Conservation (phyloP, 106 monocot species). For the Allium sativum region DNA sequence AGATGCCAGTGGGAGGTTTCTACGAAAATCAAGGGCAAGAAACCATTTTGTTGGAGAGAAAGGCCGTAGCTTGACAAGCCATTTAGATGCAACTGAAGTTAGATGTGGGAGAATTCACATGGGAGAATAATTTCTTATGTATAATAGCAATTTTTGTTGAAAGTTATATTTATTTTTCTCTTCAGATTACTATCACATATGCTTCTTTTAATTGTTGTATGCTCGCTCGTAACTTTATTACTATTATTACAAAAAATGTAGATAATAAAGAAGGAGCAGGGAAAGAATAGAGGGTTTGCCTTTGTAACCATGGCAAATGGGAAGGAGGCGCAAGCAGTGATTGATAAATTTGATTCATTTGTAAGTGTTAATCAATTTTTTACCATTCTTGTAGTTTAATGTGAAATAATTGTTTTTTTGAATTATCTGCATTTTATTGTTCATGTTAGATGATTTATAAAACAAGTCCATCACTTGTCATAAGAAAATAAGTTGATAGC, state of each 20-base stretch:
- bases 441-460: neutral
- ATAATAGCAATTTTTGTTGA: neutral
- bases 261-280: constrained; percentile 38
- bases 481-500: too few relatives aligned
- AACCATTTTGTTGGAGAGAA: too few relatives aligned
- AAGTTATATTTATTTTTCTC: neutral
- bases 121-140: neutral
- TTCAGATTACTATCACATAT: too few relatives aligned
- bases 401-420: too few relatives aligned
- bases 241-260: neutral
- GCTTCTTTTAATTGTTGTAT: too few relatives aligned
- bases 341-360: constrained; percentile 34
- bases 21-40: too few relatives aligned
- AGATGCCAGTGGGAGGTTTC: too few relatives aligned
- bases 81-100: too few relatives aligned
- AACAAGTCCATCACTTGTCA: too few relatives aligned
- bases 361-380: constrained; percentile 12
- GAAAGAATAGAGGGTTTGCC: constrained; percentile 36
- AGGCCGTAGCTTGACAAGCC: too few relatives aligned
- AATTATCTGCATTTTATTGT: neutral
- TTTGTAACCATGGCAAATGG: constrained; percentile 38
- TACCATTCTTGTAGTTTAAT: too few relatives aligned
- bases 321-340: constrained; percentile 36
- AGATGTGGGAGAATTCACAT: neutral
- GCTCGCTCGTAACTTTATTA: neutral